Evolutionary conservation across 73 alveolate genomes (phyloP), one percentile per base, ranked within the genome.

Genomic region (Paramecium primaurelia): DNA sequence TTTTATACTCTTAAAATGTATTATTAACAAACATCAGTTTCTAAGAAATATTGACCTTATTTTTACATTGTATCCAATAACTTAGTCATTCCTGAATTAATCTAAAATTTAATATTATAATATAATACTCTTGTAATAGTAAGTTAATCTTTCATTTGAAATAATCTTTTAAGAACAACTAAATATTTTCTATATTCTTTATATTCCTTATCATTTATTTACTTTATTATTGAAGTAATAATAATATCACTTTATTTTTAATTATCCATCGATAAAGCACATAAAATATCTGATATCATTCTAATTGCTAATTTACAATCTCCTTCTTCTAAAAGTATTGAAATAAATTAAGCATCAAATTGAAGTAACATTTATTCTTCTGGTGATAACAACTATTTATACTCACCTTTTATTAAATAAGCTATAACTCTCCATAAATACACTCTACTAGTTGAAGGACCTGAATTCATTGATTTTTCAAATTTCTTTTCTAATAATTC

Each of bases 11-110:
- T 77, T 36, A 77, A 7, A 42, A 77, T 42, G 26, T 77, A 77
- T 77, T 77, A 25, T 20, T 77, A 40, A 77, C 89, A 77, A 77
- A 77, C 30, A 44, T 77, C 89, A 77, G 89, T 77, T 77, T 77
- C 89, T 36, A 77, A 77, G 54, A 77, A 77, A 26, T 77, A 77
- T 22, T 77, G 12, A 34, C 6, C n/a, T 22, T 77, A 44, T 42
- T 77, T 77, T 38, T 77, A 0, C 89, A 77, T 77, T 4, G 71
- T 30, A 6, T 40, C 89, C 28, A 77, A 38, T 77, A 77, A 37
- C 12, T 40, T 37, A 34, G 9, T 77, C 64, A 77, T 40, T 16
- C 89, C 71, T 2, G 14, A 0, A 30, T 77, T 58, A 20, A 40
- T 44, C 71, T 77, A 40, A 12, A 77, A 77, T 77, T 7, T 26